phyloP scores from a whole-genome alignment of 495 filamentous ascomycete genomes.

The Lasiosphaeria miniovina region DNA sequence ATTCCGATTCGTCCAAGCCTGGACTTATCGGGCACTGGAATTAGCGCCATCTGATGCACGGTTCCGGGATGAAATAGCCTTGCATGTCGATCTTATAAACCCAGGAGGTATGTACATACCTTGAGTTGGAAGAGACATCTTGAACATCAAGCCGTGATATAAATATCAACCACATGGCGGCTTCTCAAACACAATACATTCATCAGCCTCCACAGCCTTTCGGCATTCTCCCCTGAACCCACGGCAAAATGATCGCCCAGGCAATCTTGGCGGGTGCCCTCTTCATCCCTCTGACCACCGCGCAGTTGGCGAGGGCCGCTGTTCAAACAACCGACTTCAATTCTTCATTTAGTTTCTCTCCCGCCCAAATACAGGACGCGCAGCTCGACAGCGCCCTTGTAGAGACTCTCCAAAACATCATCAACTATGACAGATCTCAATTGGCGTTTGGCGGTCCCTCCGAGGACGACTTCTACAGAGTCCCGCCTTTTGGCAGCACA shows the following conservation, averaged over 20 bases:
- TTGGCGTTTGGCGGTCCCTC: constrained; percentile 32
- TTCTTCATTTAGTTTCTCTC: constrained; percentile 34
- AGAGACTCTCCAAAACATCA: constrained; percentile 26
- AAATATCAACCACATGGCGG: too few relatives aligned
- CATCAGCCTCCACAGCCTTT: too few relatives aligned
- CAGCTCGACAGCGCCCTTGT: constrained; percentile 22
- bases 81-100: too few relatives aligned
- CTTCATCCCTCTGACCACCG: background rate
- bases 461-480: constrained; percentile 28
- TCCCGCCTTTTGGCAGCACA: constrained; percentile 16
- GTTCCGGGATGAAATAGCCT: too few relatives aligned
- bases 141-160: too few relatives aligned
- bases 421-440: constrained; percentile 38
- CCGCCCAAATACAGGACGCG: constrained; percentile 27
- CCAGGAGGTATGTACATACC: too few relatives aligned
- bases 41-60: too few relatives aligned
- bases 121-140: too few relatives aligned
- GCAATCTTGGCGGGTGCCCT: background rate
- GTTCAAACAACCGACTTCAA: constrained; percentile 29
- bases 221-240: background rate
- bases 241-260: background rate
- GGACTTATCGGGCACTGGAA: too few relatives aligned
- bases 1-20: too few relatives aligned
- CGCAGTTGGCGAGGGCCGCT: background rate
- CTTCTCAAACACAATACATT: too few relatives aligned